These are phyloP conservation scores for Claviceps quebecensis DNA, from an alignment of 2,329 filamentous ascomycete genomes.

Conservation along the genomic window DNA sequence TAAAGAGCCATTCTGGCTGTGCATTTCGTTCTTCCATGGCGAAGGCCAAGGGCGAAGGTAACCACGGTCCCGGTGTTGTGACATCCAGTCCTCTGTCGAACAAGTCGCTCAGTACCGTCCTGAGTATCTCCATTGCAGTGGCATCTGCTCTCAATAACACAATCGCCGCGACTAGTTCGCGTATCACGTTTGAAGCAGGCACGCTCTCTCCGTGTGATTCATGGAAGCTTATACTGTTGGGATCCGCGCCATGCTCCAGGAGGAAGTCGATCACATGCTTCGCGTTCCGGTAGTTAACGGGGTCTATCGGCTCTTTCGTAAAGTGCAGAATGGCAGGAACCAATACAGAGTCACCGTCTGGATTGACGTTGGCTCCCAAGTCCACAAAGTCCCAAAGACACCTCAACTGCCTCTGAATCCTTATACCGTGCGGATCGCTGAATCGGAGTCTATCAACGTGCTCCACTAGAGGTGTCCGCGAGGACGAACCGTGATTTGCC, in stretches of 20 bases:
- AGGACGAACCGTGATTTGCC: background rate
- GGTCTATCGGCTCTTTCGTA: too few relatives aligned
- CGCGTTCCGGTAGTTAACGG: background rate
- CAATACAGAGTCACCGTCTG: background rate
- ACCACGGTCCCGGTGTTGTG: background rate
- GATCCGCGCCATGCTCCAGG: background rate
- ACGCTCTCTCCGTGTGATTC: background rate
- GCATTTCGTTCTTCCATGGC: background rate
- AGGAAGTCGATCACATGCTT: background rate
- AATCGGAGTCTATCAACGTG: background rate
- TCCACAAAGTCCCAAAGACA: background rate
- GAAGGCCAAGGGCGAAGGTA: background rate
- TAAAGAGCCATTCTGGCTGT: constrained; percentile 1
- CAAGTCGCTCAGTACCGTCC: background rate
- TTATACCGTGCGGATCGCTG: fast-evolving
- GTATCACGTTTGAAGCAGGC: background rate
- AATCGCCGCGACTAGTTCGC: background rate
- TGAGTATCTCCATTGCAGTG: background rate
- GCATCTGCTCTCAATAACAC: background rate
- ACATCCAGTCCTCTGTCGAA: background rate
- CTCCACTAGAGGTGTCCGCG: background rate
- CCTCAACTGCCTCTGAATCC: background rate
- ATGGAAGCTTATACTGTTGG: background rate
- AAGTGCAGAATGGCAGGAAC: background rate
- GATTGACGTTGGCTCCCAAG: background rate